A percentile compares a stretch with the other conserved stretches of the same genome.
These are phyloP conservation scores for Gracilaria gracilis DNA, from an alignment of 23 red algal genomes.

Conservation along the genomic window DNA sequence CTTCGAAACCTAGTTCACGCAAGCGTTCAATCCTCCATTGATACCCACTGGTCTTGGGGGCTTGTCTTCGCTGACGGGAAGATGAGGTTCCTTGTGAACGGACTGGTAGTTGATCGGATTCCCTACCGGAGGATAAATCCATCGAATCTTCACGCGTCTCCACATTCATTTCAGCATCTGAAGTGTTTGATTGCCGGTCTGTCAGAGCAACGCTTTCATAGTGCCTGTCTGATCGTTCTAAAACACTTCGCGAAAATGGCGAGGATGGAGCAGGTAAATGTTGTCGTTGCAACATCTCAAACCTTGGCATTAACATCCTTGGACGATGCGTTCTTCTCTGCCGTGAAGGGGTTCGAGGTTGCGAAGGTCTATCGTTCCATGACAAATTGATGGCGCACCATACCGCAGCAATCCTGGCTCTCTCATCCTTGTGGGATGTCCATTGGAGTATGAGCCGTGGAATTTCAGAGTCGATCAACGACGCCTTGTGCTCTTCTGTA, in stretches of 20 bases:
- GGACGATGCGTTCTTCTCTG: slow-evolving; percentile 3
- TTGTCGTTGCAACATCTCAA: slow-evolving; percentile 41
- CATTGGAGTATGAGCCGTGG: slow-evolving; percentile 63
- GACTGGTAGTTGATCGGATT: neutral
- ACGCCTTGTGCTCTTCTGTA: slow-evolving; percentile 69
- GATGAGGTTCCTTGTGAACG: neutral
- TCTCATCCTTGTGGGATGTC: slow-evolving; percentile 58
- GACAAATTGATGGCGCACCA: slow-evolving; percentile 77
- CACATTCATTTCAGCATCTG: slow-evolving; percentile 23
- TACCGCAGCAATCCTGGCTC: slow-evolving; percentile 69
- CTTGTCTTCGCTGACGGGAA: neutral
- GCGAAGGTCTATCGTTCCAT: slow-evolving; percentile 47
- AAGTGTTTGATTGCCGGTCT: neutral
- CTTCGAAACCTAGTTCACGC: slow-evolving; percentile 64
- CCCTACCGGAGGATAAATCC: neutral
- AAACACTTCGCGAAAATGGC: slow-evolving; percentile 18
- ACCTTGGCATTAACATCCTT: slow-evolving; percentile 11
- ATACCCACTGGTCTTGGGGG: slow-evolving; percentile 47
- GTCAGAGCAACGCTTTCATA: slow-evolving; percentile 1
- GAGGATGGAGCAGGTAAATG: slow-evolving; percentile 61
- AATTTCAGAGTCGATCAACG: slow-evolving; percentile 55
- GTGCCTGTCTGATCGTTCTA: slow-evolving; percentile 31
- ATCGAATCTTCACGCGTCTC: neutral
- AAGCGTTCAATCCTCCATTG: slow-evolving; percentile 71
- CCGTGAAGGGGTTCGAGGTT: slow-evolving; percentile 4